A percentile compares a stretch with the other conserved stretches of the same genome.
Conservation (phyloP, 169 alveolate species). For the Plasmodium gaboni region DNA sequence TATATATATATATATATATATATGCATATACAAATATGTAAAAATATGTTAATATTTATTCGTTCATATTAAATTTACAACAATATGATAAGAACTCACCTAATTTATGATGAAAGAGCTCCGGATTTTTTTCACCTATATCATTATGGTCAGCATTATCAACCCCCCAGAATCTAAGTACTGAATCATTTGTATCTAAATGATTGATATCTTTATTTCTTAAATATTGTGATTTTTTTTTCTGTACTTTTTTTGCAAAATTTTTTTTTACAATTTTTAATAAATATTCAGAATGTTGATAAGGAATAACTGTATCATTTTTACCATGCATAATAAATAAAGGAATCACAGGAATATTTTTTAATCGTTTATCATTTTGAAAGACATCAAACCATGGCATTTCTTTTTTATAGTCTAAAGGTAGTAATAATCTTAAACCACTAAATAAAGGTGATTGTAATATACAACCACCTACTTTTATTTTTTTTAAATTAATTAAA, state of each 20-base stretch:
- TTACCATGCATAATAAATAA: conserved; percentile 83
- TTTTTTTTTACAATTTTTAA: conserved; percentile 34
- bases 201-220: conserved; percentile 27
- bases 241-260: conserved; percentile 4
- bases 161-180: conserved; percentile 30
- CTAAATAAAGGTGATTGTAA: conserved; percentile 92
- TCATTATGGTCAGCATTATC: conserved; percentile 35
- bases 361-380: conserved; percentile 81
- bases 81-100: conserved; percentile 18
- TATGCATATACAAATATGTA: not conserved
- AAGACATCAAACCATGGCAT: conserved; percentile 87
- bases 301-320: conserved; percentile 77
- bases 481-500: conserved; percentile 48
- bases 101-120: conserved; percentile 4
- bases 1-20: not conserved
- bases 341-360: conserved; percentile 69
- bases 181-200: conserved; percentile 4
- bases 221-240: conserved; percentile 2
- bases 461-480: conserved; percentile 91
- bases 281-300: conserved; percentile 77
- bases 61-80: not conserved
- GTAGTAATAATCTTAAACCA: conserved; percentile 86
- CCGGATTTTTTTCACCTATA: conserved; percentile 4
- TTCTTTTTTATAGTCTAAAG: conserved; percentile 63
- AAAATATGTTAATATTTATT: not conserved